Evolutionary conservation across 495 filamentous ascomycete genomes (phyloP).

Genomic region (Podospora fimiseda): DNA sequence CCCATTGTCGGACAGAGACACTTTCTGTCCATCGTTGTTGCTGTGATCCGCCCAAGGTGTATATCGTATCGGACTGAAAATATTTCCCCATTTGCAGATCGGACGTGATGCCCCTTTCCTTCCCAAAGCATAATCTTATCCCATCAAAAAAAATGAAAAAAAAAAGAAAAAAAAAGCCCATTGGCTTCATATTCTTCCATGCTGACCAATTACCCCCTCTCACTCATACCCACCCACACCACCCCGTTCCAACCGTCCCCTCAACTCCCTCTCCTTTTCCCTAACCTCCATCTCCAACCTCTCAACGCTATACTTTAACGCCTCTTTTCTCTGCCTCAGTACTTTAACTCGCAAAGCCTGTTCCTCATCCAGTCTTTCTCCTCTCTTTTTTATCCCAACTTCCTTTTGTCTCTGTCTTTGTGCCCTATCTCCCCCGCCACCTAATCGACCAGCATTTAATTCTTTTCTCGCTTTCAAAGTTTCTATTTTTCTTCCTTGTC

Average conservation of each 20-base stretch:
- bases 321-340: constrained; percentile 36
- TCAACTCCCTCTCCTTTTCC: constrained; percentile 47
- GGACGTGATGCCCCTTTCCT: too few relatives aligned
- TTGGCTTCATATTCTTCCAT: too few relatives aligned
- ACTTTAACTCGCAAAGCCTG: constrained; percentile 34
- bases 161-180: too few relatives aligned
- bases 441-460: constrained; percentile 32
- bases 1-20: too few relatives aligned
- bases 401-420: neutral
- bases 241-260: constrained; percentile 35
- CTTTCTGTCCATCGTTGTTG: too few relatives aligned
- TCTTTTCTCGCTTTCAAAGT: constrained; percentile 42
- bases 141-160: too few relatives aligned
- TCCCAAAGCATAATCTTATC: too few relatives aligned
- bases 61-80: too few relatives aligned
- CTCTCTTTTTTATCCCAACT: neutral
- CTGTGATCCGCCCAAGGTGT: too few relatives aligned
- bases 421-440: neutral
- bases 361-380: constrained; percentile 21
- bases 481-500: constrained; percentile 41
- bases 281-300: constrained; percentile 44
- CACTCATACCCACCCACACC: neutral
- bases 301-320: constrained; percentile 44
- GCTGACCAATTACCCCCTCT: neutral
- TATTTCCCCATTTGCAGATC: too few relatives aligned